Conservation (phyloP, 1,284 basidiomycete genomes). For the Austroboletus olivaceoglutinosus region DNA sequence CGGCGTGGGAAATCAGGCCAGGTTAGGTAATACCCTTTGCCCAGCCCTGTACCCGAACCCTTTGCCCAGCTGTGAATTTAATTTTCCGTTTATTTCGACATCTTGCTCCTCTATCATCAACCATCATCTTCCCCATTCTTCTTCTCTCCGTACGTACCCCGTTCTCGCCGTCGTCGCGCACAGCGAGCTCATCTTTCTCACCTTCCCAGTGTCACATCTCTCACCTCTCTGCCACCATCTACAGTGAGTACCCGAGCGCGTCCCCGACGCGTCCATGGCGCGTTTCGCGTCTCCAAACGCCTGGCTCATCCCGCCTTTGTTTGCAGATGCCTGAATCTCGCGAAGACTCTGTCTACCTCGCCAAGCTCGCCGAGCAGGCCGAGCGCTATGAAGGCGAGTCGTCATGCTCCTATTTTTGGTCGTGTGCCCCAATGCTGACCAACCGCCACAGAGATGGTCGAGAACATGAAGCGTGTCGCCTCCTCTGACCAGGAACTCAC, state of each 20-base stretch:
- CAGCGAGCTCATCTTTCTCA: slow-evolving; percentile 32
- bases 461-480: slow-evolving; percentile 98
- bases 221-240: slow-evolving; percentile 15
- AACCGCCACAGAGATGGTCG: slow-evolving; percentile 82
- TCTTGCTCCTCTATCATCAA: slow-evolving; percentile 43
- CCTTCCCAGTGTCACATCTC: slow-evolving; percentile 15
- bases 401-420: not conserved
- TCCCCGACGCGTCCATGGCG: slow-evolving; percentile 33
- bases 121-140: slow-evolving; percentile 43
- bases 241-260: slow-evolving; percentile 38
- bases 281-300: slow-evolving; percentile 13
- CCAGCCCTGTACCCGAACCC: slow-evolving; percentile 44
- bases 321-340: slow-evolving; percentile 79
- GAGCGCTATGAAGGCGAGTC: slow-evolving; percentile 94
- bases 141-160: slow-evolving; percentile 31
- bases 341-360: slow-evolving; percentile 98
- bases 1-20: slow-evolving; percentile 25
- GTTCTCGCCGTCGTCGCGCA: slow-evolving; percentile 31
- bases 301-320: slow-evolving; percentile 23
- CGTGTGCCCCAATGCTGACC: slow-evolving; percentile 10
- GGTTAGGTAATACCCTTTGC: slow-evolving; percentile 31
- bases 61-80: slow-evolving; percentile 51
- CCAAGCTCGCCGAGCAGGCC: slow-evolving; percentile 98
- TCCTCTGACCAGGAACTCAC: slow-evolving; percentile 98
- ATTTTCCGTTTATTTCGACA: slow-evolving; percentile 47